Base-by-base conservation (phyloP, 2,329 filamentous ascomycete genomes). In the Sarocladium brachiariae region DNA sequence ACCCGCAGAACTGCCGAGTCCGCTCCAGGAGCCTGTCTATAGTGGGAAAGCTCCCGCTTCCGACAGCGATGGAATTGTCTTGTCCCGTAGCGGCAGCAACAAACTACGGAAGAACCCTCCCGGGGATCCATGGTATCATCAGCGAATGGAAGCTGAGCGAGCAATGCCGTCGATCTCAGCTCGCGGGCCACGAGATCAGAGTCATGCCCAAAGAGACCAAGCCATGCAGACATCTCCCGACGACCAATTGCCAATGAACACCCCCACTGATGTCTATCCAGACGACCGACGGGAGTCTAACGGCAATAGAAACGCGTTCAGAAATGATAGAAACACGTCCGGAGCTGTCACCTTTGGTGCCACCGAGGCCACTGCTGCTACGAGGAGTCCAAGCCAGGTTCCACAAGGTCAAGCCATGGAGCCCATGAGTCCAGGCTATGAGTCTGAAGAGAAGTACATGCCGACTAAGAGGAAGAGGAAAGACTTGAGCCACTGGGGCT, bases 61-160 rank as follows among this genome's bases (percentile, higher is more conserved):
- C 3, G 59, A 63, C 2, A 58, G 58, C 4, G 64, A 64, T 24
- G 63, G 66, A 34, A 66, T 70, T 48, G 65, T 70, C 52, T 56
- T 74, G 30, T 61, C 66, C 8, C 71, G 76, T 47, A 76, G 65
- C 51, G 73, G 69, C n/a, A 83, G 78, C 57, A 80, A 81, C 56
- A 83, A 78, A 58, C 65, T 81, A 31, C 75, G 70, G 59, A 83
- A 83, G 54, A 73, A 78, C 2, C 78, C 76, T 1, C 77, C 79
- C 2, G 68, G 64, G n/a, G 77, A 81, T 46, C 64, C 70, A 2
- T 73, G 71, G 70, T 69, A 71, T 55, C 65, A 63, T 47, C 62
- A 63, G 21, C 68, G 72, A 31, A 61, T 60, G n/a, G 72, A 74
- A 25, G 67, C 69, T 2, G 74, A 75, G 50, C 67, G 38, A 7